Evolutionary conservation across 164 flowering plant genomes (phyloP), one percentile per base, ranked within the genome.

Genomic region (Macadamia tetraphylla): DNA sequence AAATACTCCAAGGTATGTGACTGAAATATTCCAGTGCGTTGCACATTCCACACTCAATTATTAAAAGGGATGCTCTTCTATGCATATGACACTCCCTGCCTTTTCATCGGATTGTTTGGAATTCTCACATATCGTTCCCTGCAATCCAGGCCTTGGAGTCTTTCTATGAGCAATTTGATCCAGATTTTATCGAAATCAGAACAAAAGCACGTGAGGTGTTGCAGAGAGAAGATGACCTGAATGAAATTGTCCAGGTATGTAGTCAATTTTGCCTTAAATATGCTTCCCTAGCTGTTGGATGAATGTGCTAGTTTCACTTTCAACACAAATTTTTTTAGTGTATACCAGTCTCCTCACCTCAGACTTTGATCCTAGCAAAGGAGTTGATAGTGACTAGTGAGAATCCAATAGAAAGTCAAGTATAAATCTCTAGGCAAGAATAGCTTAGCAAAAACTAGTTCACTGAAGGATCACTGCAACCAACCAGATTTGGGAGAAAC

Each of bases 191-290:
- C 51, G 81, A 78, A 75, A 94, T 94, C 71, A 90, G 99, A 84
- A 94, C 99, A 66, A 94, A 94, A 83, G 99, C 99, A 46, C 91
- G 99, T 77, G 99, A 94, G 70, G 97, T 94, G 62, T 80, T 92
- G 67, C 99, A 94, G 74, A 86, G 97, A 79, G 99, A 94, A 82
- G 99, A 94, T 77, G 99, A 94, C 69, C 78, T 94, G 68, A 94
- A 94, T 83, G 99, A 94, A 86, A 94, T 94, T 81, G 99, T 94
- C 72, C 97, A 94, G 74, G 99, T 94, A 86, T 56, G 78, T 53
- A 48, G 70, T 55, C 55, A 63, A 57, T 42, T 48, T 60, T 32
- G 51, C 1, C 43, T 70, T n/a, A 6, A 15, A 31, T 55, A 68
- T 57, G 30, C 29, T 17, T 46, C 51, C 40, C 40, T 35, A 2